Percentiles rank a stretch among this genome's conserved stretches.
Conservation (phyloP, 352 stramenopile species). For the Phytophthora melonis region DNA sequence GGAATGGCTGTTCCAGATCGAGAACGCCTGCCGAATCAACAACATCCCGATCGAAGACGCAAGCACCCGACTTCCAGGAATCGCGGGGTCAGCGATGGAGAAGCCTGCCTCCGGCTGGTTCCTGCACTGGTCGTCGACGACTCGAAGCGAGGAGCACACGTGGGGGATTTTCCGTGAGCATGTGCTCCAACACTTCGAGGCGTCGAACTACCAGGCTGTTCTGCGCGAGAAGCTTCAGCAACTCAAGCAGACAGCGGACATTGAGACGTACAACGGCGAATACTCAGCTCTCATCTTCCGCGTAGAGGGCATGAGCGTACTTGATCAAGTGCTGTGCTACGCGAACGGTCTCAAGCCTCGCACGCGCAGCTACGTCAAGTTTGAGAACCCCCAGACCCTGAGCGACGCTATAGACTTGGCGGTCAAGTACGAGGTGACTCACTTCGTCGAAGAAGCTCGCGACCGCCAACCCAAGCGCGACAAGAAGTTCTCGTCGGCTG, state of each 20-base stretch:
- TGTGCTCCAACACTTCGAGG: too few species aligned
- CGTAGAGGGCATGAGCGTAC: slow-evolving; percentile 6
- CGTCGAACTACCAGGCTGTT: too few species aligned
- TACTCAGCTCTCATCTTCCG: slow-evolving; percentile 10
- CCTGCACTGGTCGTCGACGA: too few species aligned
- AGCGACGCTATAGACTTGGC: slow-evolving; percentile 12
- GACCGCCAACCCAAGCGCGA: background rate
- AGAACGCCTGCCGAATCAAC: too few species aligned
- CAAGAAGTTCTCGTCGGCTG: background rate
- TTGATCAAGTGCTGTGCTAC: slow-evolving; percentile 7
- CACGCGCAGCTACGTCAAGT: slow-evolving; percentile 10
- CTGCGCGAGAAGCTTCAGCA: slow-evolving; percentile 4
- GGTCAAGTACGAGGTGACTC: slow-evolving; percentile 12
- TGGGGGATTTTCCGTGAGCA: too few species aligned
- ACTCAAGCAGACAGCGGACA: slow-evolving; percentile 6
- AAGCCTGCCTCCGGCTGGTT: slow-evolving; percentile 1
- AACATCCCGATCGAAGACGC: too few species aligned
- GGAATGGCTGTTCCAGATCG: too few species aligned
- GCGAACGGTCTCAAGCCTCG: slow-evolving; percentile 8
- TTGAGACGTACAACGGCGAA: slow-evolving; percentile 14
- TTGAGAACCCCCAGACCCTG: slow-evolving; percentile 4
- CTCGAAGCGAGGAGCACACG: too few species aligned
- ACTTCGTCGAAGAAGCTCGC: background rate
- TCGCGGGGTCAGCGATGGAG: background rate
- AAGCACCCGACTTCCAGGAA: background rate